Evolutionary conservation across 2,329 filamentous ascomycete genomes (phyloP).

Genomic region (Fusarium avenaceum): DNA sequence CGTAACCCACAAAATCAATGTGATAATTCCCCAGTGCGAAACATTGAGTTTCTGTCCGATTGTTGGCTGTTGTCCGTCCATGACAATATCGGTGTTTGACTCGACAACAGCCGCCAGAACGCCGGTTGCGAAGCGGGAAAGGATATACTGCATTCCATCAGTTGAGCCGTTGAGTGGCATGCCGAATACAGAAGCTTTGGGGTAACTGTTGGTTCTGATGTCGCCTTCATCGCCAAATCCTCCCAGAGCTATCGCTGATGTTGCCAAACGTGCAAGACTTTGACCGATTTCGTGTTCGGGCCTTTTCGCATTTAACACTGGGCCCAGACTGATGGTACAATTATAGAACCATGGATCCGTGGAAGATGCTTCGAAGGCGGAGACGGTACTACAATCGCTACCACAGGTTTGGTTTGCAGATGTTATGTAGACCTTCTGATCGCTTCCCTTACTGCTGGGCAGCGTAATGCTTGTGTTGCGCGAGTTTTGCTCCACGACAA

Average conservation of each 20-base stretch:
- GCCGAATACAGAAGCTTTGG: too few relatives aligned
- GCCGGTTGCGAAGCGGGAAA: too few relatives aligned
- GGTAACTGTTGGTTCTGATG: too few relatives aligned
- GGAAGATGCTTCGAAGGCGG: slow-evolving; percentile 20
- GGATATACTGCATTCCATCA: too few relatives aligned
- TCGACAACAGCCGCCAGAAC: too few relatives aligned
- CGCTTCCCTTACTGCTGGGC: not conserved
- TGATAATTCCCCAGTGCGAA: too few relatives aligned
- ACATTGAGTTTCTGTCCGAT: too few relatives aligned
- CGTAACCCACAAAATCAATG: too few relatives aligned
- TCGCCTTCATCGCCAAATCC: not conserved
- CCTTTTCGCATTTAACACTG: slow-evolving; percentile 12
- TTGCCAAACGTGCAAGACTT: slow-evolving; percentile 15
- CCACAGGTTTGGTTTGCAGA: slow-evolving; percentile 16
- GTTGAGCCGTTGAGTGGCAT: too few relatives aligned
- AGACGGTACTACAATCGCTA: slow-evolving; percentile 23
- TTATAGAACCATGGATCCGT: slow-evolving; percentile 36
- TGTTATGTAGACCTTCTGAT: slow-evolving; percentile 24
- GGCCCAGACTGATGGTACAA: slow-evolving; percentile 16
- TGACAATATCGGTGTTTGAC: too few relatives aligned
- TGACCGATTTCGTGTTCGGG: slow-evolving; percentile 16
- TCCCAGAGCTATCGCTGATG: slow-evolving; percentile 30
- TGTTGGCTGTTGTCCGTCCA: too few relatives aligned
- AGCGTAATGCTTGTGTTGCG: not conserved
- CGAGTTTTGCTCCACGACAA: not conserved